Evolutionary conservation across 208 protist species (phyloP).

Genomic region (Lotmaria passim): DNA sequence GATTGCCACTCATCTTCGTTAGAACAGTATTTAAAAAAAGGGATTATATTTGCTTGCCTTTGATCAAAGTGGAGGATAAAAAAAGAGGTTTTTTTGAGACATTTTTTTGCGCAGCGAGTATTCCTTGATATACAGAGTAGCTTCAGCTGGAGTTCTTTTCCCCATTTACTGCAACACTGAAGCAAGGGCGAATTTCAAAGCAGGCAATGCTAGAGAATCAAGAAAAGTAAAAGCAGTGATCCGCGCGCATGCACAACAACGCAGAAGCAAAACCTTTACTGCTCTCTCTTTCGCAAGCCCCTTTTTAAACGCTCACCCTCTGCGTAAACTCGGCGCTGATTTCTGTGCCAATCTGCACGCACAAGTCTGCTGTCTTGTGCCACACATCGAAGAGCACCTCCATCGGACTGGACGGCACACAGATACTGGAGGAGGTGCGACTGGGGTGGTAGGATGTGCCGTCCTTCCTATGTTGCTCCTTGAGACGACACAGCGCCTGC

Average conservation of each 20-base stretch:
- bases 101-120: too few species aligned
- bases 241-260: neutral
- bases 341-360: constrained; percentile 1
- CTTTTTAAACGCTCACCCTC: neutral
- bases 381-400: constrained; percentile 7
- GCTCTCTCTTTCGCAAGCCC: neutral
- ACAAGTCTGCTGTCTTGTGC: constrained; percentile 5
- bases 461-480: neutral
- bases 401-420: neutral
- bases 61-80: too few species aligned
- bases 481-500: constrained; percentile 2
- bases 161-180: too few species aligned
- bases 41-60: too few species aligned
- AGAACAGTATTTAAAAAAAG: too few species aligned
- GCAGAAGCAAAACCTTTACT: neutral
- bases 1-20: too few species aligned
- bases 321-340: constrained; percentile 7
- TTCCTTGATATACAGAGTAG: too few species aligned
- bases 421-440: neutral
- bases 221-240: too few species aligned
- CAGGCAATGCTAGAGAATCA: too few species aligned
- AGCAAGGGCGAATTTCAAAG: too few species aligned
- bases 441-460: neutral
- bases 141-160: too few species aligned
- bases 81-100: too few species aligned